Conservation (phyloP, 139 green algal genomes). For the Volvox reticuliferus region DNA sequence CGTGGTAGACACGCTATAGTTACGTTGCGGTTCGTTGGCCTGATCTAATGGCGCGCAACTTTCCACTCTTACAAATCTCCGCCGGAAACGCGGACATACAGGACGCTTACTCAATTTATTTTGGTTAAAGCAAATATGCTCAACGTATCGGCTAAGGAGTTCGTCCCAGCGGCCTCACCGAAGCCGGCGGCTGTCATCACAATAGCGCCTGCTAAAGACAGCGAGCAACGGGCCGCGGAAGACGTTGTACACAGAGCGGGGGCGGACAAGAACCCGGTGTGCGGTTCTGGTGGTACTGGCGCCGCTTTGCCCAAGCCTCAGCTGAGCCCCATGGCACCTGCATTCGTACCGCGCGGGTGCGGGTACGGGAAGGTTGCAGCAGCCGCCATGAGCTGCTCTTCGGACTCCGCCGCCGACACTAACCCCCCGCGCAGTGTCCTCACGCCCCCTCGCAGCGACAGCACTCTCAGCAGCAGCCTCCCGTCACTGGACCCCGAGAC, state of each 20-base stretch:
- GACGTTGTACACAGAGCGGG: too few species aligned
- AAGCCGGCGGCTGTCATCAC: neutral
- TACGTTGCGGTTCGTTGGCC: constrained; percentile 2
- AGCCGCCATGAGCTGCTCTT: neutral
- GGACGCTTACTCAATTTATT: neutral
- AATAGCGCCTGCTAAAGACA: neutral
- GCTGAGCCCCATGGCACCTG: neutral
- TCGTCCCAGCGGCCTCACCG: constrained; percentile 13
- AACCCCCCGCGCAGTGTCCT: neutral
- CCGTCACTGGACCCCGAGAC: neutral
- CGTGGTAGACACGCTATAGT: neutral
- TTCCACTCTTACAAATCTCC: neutral
- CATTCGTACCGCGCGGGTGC: neutral
- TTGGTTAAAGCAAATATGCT: neutral
- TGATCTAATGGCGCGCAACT: constrained; percentile 10
- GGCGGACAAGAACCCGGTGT: too few species aligned
- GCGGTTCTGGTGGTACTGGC: too few species aligned
- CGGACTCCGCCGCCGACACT: neutral
- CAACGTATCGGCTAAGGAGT: constrained; percentile 21
- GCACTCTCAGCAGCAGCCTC: constrained; percentile 15
- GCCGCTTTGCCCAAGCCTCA: neutral
- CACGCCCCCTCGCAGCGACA: neutral
- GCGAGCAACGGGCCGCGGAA: neutral
- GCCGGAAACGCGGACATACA: too few species aligned
- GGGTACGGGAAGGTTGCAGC: neutral